Evolutionary conservation across 202 grass and related monocot genomes (phyloP).

Genomic region (Eragrostis tef): DNA sequence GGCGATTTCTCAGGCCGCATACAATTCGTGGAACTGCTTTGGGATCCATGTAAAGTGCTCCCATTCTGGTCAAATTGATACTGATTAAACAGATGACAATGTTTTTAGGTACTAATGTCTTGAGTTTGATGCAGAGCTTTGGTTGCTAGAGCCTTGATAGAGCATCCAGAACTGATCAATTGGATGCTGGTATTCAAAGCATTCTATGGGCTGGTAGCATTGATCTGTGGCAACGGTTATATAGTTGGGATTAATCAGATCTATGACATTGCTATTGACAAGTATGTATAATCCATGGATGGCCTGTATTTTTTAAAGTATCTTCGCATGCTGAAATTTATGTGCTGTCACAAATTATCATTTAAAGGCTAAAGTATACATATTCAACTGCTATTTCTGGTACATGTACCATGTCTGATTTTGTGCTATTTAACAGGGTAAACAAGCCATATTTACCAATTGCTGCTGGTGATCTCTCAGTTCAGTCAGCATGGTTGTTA

Average conservation of each 20-base stretch:
- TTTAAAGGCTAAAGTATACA: neutral
- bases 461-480: constrained; percentile 86
- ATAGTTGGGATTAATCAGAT: constrained; percentile 99
- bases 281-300: constrained; percentile 60
- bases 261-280: constrained; percentile 94
- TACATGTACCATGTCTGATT: constrained; percentile 32
- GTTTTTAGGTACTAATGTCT: constrained; percentile 27
- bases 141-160: constrained; percentile 86
- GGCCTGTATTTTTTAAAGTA: constrained; percentile 13
- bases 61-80: neutral
- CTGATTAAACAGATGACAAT: neutral
- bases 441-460: constrained; percentile 99
- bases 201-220: constrained; percentile 67
- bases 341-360: neutral
- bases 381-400: neutral
- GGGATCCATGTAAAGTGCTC: constrained; percentile 60
- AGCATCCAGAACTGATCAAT: constrained; percentile 80
- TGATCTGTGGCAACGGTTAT: constrained; percentile 89
- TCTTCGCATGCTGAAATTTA: neutral
- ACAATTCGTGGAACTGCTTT: constrained; percentile 94
- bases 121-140: constrained; percentile 68
- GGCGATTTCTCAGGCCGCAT: constrained; percentile 97
- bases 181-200: constrained; percentile 85
- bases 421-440: constrained; percentile 64
- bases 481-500: constrained; percentile 84